Percentiles rank a stretch among this genome's conserved stretches.
Conservation (phyloP, 2,329 filamentous ascomycete genomes). For the Diplodia corticola region DNA sequence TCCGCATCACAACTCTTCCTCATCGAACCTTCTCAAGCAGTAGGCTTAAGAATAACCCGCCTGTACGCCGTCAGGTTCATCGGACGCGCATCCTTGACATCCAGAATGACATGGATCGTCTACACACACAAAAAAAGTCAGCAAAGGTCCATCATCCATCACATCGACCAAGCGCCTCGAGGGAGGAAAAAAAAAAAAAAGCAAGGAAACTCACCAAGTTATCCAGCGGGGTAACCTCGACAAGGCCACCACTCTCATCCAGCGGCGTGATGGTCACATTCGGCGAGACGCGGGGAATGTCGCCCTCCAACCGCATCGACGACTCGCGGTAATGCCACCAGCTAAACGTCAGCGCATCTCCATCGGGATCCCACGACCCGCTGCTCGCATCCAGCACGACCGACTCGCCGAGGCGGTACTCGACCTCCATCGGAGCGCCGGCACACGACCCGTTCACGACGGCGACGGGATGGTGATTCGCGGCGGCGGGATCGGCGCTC, state of each 20-base stretch:
- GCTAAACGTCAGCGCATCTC: conserved; percentile 25
- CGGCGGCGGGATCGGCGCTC: conserved; percentile 14
- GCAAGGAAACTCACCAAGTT: conserved; percentile 20
- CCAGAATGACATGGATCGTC: conserved; percentile 25
- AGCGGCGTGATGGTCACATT: conserved; percentile 17
- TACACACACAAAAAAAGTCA: neutral
- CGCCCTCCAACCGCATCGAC: conserved; percentile 6
- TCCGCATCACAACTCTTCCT: neutral
- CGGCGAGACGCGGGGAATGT: neutral
- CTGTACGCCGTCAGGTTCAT: conserved; percentile 25
- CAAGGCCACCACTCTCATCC: conserved; percentile 1
- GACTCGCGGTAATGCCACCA: conserved; percentile 29
- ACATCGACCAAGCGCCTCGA: too few relatives aligned
- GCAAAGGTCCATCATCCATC: neutral
- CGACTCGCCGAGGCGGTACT: conserved; percentile 21
- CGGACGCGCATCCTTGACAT: conserved; percentile 19
- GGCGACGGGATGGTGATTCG: conserved; percentile 27
- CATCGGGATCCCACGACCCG: conserved; percentile 28
- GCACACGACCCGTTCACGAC: conserved; percentile 26
- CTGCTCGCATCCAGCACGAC: conserved; percentile 25
- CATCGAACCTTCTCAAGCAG: neutral
- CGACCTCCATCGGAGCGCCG: conserved; percentile 14
- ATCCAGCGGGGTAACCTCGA: conserved; percentile 16
- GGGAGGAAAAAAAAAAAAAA: neutral
- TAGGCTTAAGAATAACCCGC: conserved; percentile 20